Percentiles rank a stretch among this genome's conserved stretches.
phyloP scores from a whole-genome alignment of 805 yeast genomes.

The Kurtzmaniella fragi region DNA sequence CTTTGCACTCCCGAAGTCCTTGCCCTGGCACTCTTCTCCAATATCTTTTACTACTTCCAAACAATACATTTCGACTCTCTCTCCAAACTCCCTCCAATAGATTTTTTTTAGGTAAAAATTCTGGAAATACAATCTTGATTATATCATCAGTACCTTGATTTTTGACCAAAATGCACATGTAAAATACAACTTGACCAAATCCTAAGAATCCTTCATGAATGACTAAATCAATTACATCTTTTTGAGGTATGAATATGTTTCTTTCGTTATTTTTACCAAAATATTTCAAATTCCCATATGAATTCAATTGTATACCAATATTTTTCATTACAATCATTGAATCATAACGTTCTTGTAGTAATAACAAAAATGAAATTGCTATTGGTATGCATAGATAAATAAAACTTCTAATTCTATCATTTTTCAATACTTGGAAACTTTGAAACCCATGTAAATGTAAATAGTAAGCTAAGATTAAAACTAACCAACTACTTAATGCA shows the following conservation, averaged over 20 bases:
- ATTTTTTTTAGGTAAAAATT: slow-evolving; percentile 38
- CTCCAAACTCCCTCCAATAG: slow-evolving; percentile 36
- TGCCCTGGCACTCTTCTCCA: slow-evolving; percentile 36
- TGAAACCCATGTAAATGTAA: no score
- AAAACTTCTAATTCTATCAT: slow-evolving; percentile 5
- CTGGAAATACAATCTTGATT: slow-evolving; percentile 36
- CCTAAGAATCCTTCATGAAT: slow-evolving; percentile 75
- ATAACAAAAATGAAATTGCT: slow-evolving; percentile 13
- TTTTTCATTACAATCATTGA: slow-evolving; percentile 37
- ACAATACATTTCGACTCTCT: slow-evolving; percentile 32
- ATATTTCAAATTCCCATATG: slow-evolving; percentile 19
- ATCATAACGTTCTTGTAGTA: slow-evolving; percentile 37
- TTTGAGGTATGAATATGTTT: slow-evolving; percentile 50
- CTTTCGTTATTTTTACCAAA: slow-evolving; percentile 10
- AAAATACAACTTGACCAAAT: slow-evolving; percentile 57
- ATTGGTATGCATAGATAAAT: slow-evolving; percentile 1
- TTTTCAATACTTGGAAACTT: no score
- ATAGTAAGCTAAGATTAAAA: no score
- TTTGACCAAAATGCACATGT: slow-evolving; percentile 55
- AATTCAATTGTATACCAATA: slow-evolving; percentile 43
- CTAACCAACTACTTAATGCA: slow-evolving; percentile 3
- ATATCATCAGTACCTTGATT: slow-evolving; percentile 13
- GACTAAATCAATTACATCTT: slow-evolving; percentile 55
- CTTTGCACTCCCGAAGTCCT: slow-evolving; percentile 20
- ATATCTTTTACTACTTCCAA: slow-evolving; percentile 22